Base-by-base conservation (phyloP, 1,139 yeast species). In the Zygosaccharomyces sapae region DNA sequence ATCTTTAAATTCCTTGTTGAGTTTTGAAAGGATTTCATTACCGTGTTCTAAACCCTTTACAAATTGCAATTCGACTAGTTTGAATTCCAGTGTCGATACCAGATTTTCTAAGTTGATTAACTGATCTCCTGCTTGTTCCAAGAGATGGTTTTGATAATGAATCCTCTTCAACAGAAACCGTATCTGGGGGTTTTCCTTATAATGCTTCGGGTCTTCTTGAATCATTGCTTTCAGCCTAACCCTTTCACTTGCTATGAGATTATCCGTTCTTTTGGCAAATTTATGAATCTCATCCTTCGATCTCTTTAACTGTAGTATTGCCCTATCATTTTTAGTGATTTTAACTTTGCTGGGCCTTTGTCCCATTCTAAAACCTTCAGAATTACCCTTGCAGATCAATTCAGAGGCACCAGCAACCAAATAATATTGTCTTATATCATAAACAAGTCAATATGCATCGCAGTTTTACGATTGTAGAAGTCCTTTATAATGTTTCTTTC, bases 261-360 rank as follows among this genome's bases (percentile, higher is more conserved):
- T 65, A 37, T 71, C 71, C 38, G 89, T 75, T 52, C 80, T 77
- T 47, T 74, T 76, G 55, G 86, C 90, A 55, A 88, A 86, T 63
- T 83, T 86, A 53, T 79, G 80, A 39, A 92, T 73, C 57, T 84
- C 84, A 66, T 92, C 98, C 50, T 96, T 74, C 58, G 94, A 97
- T 38, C 85, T 74, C 63, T 92, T 92, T 60, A 92, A 74, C 62
- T 89, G 95, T 57, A 87, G 74, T 16, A 92, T 77, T 0, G 97
- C 96, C 58, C 75, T 77, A 62, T 92, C 98, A 56, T 89, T 92
- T 24, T 82, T 74, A 2, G 96, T 87, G 27, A 89, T 81, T 59
- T 76, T 77, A 1, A 63, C 58, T 44, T 61, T 63, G 33, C 68
- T 64, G 29, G 55, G 48, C 38, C 55, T 57, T 38, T 63, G 67